phyloP scores from a whole-genome alignment of 164 flowering plant genomes.

The Macadamia tetraphylla region DNA sequence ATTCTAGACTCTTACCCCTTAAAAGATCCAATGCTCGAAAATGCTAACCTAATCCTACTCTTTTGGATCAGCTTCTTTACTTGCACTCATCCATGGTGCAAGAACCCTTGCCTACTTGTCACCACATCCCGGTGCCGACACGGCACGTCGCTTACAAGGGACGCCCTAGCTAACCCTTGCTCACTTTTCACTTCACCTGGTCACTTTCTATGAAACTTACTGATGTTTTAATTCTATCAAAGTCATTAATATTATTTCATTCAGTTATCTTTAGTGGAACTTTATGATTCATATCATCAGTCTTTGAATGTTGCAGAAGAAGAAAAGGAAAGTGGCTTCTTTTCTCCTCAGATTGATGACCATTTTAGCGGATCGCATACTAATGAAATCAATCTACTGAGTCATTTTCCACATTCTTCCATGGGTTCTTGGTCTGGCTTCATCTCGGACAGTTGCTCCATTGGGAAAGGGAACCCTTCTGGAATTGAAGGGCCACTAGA shows the following conservation, averaged over 20 bases:
- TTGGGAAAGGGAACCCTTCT: slow-evolving; percentile 4
- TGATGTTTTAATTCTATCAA: not conserved
- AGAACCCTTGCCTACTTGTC: too few species aligned
- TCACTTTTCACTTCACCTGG: too few species aligned
- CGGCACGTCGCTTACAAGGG: too few species aligned
- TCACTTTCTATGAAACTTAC: not conserved
- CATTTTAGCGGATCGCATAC: slow-evolving; percentile 15
- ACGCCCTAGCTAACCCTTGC: too few species aligned
- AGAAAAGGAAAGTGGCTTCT: slow-evolving; percentile 36
- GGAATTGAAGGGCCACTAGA: slow-evolving; percentile 4
- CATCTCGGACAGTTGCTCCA: slow-evolving; percentile 11
- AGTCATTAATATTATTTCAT: not conserved
- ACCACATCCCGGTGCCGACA: too few species aligned
- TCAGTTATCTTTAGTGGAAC: not conserved
- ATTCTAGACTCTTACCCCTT: too few species aligned
- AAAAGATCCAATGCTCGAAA: too few species aligned
- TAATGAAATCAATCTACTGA: slow-evolving; percentile 5
- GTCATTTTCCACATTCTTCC: slow-evolving; percentile 4
- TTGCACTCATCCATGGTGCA: too few species aligned
- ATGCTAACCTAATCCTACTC: too few species aligned
- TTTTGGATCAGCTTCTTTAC: too few species aligned
- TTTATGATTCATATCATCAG: slow-evolving; percentile 7
- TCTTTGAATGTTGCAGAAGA: slow-evolving; percentile 42
- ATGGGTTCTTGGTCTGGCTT: slow-evolving; percentile 7
- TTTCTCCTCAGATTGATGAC: slow-evolving; percentile 54